Conservation (phyloP, 2,329 filamentous ascomycete species). For the Nigrospora oryzae region DNA sequence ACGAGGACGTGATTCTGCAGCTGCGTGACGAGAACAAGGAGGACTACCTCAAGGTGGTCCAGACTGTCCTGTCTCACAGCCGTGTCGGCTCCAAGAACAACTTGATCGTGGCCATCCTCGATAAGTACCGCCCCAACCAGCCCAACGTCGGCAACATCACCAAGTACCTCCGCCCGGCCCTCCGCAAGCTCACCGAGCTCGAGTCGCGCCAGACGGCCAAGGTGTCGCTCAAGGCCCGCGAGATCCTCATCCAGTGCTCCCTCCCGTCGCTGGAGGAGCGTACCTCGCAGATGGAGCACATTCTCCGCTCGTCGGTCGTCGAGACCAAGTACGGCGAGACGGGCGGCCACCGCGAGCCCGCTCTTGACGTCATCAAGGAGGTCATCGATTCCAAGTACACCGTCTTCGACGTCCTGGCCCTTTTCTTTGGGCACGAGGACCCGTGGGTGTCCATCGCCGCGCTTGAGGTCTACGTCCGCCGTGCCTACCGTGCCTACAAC, state of each 20-base stretch:
- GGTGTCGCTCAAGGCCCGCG: conserved; percentile 93
- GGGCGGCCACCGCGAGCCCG: conserved; percentile 91
- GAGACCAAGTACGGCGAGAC: conserved; percentile 97
- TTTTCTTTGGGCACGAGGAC: conserved; percentile 92
- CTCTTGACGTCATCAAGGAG: conserved; percentile 86
- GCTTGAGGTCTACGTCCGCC: conserved; percentile 91
- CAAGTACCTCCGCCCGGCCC: conserved; percentile 75
- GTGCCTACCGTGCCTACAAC: conserved; percentile 92
- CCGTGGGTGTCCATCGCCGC: conserved; percentile 91
- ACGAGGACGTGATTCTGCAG: conserved; percentile 88
- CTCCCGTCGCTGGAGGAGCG: conserved; percentile 94
- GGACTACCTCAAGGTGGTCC: conserved; percentile 74
- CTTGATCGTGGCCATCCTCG: conserved; percentile 80
- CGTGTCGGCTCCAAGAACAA: conserved; percentile 91
- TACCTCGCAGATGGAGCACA: conserved; percentile 95
- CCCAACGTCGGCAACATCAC: conserved; percentile 80
- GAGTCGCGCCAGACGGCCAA: conserved; percentile 82
- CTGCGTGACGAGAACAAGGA: conserved; percentile 97
- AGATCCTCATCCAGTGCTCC: conserved; percentile 94
- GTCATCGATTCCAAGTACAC: conserved; percentile 98
- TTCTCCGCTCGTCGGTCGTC: conserved; percentile 87
- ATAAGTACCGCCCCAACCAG: conserved; percentile 92
- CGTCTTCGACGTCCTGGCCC: conserved; percentile 89
- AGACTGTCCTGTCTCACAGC: conserved; percentile 88
- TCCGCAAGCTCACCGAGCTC: conserved; percentile 84